Base-by-base conservation (phyloP, 2,329 filamentous ascomycete species). In the Capronia epimyces region DNA sequence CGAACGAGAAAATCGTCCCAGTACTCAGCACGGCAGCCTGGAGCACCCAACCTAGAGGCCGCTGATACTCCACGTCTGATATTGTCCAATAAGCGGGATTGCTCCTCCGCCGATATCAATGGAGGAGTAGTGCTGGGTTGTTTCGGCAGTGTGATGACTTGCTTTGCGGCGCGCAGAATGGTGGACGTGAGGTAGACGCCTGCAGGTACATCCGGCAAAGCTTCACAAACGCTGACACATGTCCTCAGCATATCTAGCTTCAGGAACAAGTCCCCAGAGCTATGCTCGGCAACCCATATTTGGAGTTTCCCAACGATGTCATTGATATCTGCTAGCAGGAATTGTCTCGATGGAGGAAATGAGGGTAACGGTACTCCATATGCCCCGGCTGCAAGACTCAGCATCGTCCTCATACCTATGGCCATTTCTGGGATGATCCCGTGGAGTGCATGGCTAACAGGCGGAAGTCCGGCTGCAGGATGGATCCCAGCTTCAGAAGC, bases 401-500 rank as follows among this genome's bases (percentile, higher is more conserved):
- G 54, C 50, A 74, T 71, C 10, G 66, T 62, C 31, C 68, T 67
- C 20, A 74, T 68, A 2, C 71, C 72, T 43, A 62, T 63, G 43
- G 69, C 67, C 32, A 65, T 61, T 48, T 55, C 52, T 16, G 47
- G 47, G 25, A 58, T 51, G 15, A 52, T 46, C 13, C 58, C 55
- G 32, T 57, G 49, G 2, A 42, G 22, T 9, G 79, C 72, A 57
- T 71, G 67, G 50, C 82, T 85, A 24, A 93, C 72, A 10, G 84
- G 83, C 21, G 89, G 83, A 44, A 96, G 73, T 0, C 89, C 90
- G 8, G 91, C 89, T 15, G 91, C 91, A 34, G 93, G 93, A 69
- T 97, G 91, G 29, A 98, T 88, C 2, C 91, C 93, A 63, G 93
- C 87, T 65, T 97, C 93, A n/a, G 93, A 90, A 34, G 93, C 93